Percentiles rank a stretch among this genome's conserved stretches.
Evolutionary conservation across 1,284 basidiomycete genomes (phyloP).

Genomic region (Cryptococcus hybrid): DNA sequence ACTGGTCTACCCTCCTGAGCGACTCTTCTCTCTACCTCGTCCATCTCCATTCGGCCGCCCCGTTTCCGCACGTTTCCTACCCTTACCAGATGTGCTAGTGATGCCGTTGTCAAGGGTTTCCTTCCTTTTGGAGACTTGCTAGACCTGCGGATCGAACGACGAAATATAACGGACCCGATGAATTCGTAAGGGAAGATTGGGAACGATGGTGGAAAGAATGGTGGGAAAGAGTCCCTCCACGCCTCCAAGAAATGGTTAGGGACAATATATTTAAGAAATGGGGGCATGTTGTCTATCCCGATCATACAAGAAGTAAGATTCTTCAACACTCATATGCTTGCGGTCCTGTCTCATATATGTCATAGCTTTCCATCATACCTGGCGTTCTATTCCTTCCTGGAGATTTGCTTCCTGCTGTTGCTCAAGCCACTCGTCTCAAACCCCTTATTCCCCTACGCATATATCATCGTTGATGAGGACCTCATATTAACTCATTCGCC

Average conservation of each 20-base stretch:
- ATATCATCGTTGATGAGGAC: conserved; percentile 5
- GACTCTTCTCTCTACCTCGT: conserved; percentile 30
- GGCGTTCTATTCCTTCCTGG: conserved; percentile 23
- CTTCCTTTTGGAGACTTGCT: too few species aligned
- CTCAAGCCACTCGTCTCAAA: conserved; percentile 16
- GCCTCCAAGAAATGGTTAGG: conserved; percentile 26
- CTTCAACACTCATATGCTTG: not conserved
- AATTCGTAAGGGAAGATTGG: conserved; percentile 15
- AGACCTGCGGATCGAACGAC: too few species aligned
- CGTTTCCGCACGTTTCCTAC: conserved; percentile 15
- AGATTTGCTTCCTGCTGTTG: conserved; percentile 17
- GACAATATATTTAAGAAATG: conserved; percentile 23
- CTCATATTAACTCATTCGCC: conserved; percentile 20
- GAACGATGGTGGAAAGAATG: conserved; percentile 21
- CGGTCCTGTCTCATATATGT: not conserved
- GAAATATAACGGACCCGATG: not conserved
- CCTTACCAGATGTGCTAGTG: conserved; percentile 14
- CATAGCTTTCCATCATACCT: conserved; percentile 22
- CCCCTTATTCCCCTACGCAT: conserved; percentile 10
- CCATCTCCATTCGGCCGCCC: conserved; percentile 25
- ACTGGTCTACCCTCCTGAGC: conserved; percentile 34
- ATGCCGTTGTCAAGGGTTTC: conserved; percentile 21
- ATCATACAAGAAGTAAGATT: not conserved
- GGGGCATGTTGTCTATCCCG: not conserved
- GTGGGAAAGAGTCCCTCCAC: conserved; percentile 26